These are phyloP conservation scores for Massospora cicadina DNA, from an alignment of 371 early-diverging fungal genomes.

Conservation along the genomic window DNA sequence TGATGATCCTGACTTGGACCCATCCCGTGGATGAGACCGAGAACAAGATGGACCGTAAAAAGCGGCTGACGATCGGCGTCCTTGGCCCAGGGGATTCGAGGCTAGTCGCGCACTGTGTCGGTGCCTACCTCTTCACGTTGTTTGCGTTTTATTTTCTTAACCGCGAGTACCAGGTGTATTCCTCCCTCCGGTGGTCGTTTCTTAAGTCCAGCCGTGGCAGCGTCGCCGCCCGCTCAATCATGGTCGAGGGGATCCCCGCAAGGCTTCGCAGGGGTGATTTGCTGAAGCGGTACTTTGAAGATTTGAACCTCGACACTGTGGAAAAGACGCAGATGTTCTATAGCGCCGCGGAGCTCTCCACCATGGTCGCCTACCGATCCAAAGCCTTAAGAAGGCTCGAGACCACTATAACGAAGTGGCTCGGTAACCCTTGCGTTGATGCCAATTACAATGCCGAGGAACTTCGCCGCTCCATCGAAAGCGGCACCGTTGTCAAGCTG, in stretches of 20 bases:
- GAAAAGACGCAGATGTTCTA: conserved; percentile 33
- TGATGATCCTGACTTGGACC: background rate
- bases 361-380: conserved; percentile 16
- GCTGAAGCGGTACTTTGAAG: conserved; percentile 34
- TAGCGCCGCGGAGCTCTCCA: conserved; percentile 21
- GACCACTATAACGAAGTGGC: conserved; percentile 12
- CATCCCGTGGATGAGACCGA: background rate
- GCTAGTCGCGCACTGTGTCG: conserved; percentile 7
- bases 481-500: background rate
- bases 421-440: conserved; percentile 10
- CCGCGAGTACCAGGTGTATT: conserved; percentile 8
- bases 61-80: background rate
- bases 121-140: conserved; percentile 3
- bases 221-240: conserved; percentile 21
- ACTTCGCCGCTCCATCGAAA: conserved; percentile 1
- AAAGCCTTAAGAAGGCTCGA: conserved; percentile 17
- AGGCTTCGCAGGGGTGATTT: conserved; percentile 25
- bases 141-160: background rate
- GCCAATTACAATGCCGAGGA: conserved; percentile 15
- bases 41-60: background rate
- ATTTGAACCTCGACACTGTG: conserved; percentile 29
- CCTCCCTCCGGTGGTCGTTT: conserved; percentile 6
- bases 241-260: conserved; percentile 37
- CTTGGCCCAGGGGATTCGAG: background rate
- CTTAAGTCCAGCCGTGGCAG: background rate